A percentile compares a stretch with the other conserved stretches of the same genome.
phyloP scores from a whole-genome alignment of 257 asterid genomes.

The Capsicum pubescens region DNA sequence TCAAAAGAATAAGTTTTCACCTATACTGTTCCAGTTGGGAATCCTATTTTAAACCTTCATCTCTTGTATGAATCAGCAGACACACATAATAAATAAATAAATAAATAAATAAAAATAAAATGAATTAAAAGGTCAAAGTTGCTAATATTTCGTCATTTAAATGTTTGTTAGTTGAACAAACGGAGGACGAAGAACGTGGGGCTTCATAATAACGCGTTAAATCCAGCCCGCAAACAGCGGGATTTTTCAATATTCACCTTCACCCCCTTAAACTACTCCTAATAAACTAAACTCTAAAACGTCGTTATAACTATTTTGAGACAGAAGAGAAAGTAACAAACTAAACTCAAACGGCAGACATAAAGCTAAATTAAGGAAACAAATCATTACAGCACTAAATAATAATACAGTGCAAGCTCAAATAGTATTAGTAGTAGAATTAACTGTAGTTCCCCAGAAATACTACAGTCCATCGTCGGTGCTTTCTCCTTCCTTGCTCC shows the following conservation, averaged over 20 bases:
- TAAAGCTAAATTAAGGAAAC: slow-evolving; percentile 18
- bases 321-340: neutral
- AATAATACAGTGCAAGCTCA: too few species aligned
- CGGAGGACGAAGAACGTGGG: slow-evolving; percentile 27
- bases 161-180: neutral
- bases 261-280: too few species aligned
- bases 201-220: slow-evolving; percentile 49
- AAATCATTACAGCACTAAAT: neutral
- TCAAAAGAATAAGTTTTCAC: neutral
- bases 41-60: too few species aligned
- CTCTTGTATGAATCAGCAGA: neutral
- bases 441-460: slow-evolving; percentile 33
- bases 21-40: too few species aligned
- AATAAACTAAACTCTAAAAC: neutral
- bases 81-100: too few species aligned
- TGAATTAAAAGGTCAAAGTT: too few species aligned
- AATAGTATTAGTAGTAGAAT: neutral
- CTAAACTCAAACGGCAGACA: neutral
- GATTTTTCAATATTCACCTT: slow-evolving; percentile 30
- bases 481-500: slow-evolving; percentile 30
- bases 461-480: slow-evolving; percentile 27
- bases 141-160: neutral
- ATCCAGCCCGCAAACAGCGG: slow-evolving; percentile 57
- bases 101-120: neutral
- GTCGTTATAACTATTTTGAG: too few species aligned